These are phyloP conservation scores for Colletotrichum aenigma DNA, from an alignment of 2,329 filamentous ascomycete genomes.

Conservation along the genomic window DNA sequence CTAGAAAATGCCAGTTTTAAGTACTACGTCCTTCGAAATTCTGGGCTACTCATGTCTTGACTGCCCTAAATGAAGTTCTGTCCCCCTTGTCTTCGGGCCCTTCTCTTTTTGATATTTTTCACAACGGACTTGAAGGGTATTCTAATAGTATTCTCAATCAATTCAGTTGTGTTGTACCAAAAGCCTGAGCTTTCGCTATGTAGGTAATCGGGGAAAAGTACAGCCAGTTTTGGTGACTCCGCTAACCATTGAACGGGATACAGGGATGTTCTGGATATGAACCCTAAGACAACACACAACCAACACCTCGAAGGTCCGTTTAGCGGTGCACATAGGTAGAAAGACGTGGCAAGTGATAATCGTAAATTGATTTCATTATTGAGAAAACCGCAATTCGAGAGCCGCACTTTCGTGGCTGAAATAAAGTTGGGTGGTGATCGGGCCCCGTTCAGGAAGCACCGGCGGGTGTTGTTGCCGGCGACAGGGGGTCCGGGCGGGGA, in stretches of 20 bases:
- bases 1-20: not conserved
- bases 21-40: not conserved
- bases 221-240: not conserved
- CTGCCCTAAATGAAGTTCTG: not conserved
- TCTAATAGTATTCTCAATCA: not conserved
- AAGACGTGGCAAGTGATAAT: not conserved
- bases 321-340: not conserved
- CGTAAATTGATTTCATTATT: not conserved
- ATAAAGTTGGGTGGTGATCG: not conserved
- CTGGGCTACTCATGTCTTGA: not conserved
- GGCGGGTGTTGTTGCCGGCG: not conserved
- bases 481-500: constrained; percentile 2
- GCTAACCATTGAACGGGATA: not conserved
- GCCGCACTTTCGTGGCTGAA: not conserved
- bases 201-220: not conserved
- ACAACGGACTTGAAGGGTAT: not conserved
- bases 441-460: not conserved
- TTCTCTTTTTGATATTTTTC: not conserved
- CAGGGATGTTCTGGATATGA: not conserved
- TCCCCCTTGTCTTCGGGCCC: not conserved
- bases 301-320: not conserved
- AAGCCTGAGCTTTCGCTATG: not conserved
- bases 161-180: not conserved
- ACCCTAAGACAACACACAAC: not conserved
- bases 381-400: not conserved